Evolutionary conservation across 2,329 filamentous ascomycete species (phyloP), one percentile per base, ranked within the genome.

Genomic region (Lachnellula cervina): DNA sequence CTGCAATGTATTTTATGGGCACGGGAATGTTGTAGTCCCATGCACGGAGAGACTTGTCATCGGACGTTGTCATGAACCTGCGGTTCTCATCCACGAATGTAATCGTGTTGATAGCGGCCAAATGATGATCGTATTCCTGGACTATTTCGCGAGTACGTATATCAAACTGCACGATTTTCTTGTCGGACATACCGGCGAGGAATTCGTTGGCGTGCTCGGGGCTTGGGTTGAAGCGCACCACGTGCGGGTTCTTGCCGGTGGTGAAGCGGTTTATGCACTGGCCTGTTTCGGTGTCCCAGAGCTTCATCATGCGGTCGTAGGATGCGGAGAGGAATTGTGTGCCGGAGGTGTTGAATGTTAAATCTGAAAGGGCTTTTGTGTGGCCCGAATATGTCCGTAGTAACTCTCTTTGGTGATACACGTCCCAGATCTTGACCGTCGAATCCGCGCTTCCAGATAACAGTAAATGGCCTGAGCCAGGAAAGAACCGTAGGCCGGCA

Each of bases 11-110:
- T 71, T 97, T 97, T 79, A 99, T 97, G 0, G 94, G 94, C 0
- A 99, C 94, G 1, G 94, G 94, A 64, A 99, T 97, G 65, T 92
- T 90, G 76, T 96, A 97, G 74, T 99, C 95, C 95, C 95, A 99
- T 1, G 93, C 93, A 58, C 94, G 87, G 23, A 99, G 81, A 7
- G 88, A 93, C 72, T 97, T 96, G 77, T 99, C 94, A 76, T 99
- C 94, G 0, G 90, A 96, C 0, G 95, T 99, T 25, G 93, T 96
- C 77, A 99, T 94, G 79, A 99, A 99, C 42, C 95, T 88, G 37
- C 93, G 86, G 72, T 92, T 90, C 57, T 95, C 86, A 71, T 99
- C 94, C 63, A 95, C 90, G 72, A 97, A 99, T 4, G 90, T 94
- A 63, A 99, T 90, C 9, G 94, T 97, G 75, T 99, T 99, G 77